A percentile compares a stretch with the other conserved stretches of the same genome.
Evolutionary conservation across 1,284 basidiomycete species (phyloP).

Genomic region (Testicularia cyperi): DNA sequence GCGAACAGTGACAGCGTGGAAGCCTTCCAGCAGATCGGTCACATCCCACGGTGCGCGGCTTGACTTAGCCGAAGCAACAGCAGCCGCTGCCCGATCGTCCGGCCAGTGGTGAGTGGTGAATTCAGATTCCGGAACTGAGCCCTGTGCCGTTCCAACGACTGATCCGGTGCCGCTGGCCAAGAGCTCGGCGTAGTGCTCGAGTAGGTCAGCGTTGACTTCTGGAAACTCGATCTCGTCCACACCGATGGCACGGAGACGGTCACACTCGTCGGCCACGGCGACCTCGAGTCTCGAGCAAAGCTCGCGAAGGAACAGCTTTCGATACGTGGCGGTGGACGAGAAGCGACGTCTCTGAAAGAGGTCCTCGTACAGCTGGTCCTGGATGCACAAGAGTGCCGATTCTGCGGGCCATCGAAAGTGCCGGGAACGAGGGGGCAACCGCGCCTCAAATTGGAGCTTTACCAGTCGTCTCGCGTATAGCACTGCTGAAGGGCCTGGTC

Average conservation of each 20-base stretch:
- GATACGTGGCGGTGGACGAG: constrained; percentile 17
- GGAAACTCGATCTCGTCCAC: constrained; percentile 28
- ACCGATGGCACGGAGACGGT: constrained; percentile 5
- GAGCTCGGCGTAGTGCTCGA: constrained; percentile 26
- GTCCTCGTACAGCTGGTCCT: constrained; percentile 16
- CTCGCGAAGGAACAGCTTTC: constrained; percentile 25
- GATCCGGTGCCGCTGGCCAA: constrained; percentile 9
- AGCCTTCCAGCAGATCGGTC: constrained; percentile 8
- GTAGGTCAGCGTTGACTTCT: constrained; percentile 28
- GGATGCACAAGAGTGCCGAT: constrained; percentile 13
- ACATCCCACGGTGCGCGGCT: too few relatives aligned
- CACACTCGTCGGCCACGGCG: constrained; percentile 22
- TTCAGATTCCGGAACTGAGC: constrained; percentile 13
- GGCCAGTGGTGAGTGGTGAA: constrained; percentile 29
- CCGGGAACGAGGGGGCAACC: constrained; percentile 19
- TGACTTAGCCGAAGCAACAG: not conserved
- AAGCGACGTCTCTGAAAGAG: constrained; percentile 6
- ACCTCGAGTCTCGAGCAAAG: constrained; percentile 25
- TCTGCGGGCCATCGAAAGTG: constrained; percentile 26
- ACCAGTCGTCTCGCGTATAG: constrained; percentile 13
- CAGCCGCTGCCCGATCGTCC: not conserved
- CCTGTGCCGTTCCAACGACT: not conserved
- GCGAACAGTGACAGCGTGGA: constrained; percentile 13
- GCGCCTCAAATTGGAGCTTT: constrained; percentile 32
- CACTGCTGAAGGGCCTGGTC: constrained; percentile 23